Evolutionary conservation across 2,329 filamentous ascomycete species (phyloP).

Genomic region (Zalaria sp.): DNA sequence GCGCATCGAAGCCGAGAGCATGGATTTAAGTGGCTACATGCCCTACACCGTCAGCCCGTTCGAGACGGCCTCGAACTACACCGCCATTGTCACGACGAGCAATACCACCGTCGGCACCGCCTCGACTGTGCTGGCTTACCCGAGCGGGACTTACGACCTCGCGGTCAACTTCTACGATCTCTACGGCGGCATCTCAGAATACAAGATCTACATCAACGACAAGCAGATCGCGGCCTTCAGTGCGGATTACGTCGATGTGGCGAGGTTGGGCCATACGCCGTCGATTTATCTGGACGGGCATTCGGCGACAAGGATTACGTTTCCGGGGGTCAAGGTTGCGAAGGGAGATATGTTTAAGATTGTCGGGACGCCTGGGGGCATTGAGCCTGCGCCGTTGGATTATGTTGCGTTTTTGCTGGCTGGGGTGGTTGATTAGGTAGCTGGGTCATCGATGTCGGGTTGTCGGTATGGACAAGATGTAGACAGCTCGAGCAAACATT

Average conservation of each 20-base stretch:
- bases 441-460: no score
- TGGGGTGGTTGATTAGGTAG: constrained; percentile 43
- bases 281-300: constrained; percentile 49
- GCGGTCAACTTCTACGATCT: constrained; percentile 55
- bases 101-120: constrained; percentile 40
- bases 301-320: constrained; percentile 49
- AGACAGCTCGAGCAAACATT: no score
- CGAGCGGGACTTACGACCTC: constrained; percentile 45
- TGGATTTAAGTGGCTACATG: constrained; percentile 46
- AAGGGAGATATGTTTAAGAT: constrained; percentile 41
- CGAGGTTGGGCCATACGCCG: constrained; percentile 43
- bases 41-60: constrained; percentile 40
- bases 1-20: constrained; percentile 55
- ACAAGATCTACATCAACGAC: constrained; percentile 40
- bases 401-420: constrained; percentile 49
- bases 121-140: constrained; percentile 30
- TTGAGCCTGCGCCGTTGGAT: constrained; percentile 52
- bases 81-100: constrained; percentile 40
- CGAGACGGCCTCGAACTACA: constrained; percentile 43
- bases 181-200: constrained; percentile 42
- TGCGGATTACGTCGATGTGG: constrained; percentile 40
- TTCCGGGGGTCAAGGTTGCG: constrained; percentile 33
- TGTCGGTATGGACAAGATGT: no score
- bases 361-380: constrained; percentile 42
- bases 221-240: constrained; percentile 40